Percentiles rank a stretch among this genome's conserved stretches.
Evolutionary conservation across 2,329 filamentous ascomycete species (phyloP).

Genomic region (Fusarium sp.): DNA sequence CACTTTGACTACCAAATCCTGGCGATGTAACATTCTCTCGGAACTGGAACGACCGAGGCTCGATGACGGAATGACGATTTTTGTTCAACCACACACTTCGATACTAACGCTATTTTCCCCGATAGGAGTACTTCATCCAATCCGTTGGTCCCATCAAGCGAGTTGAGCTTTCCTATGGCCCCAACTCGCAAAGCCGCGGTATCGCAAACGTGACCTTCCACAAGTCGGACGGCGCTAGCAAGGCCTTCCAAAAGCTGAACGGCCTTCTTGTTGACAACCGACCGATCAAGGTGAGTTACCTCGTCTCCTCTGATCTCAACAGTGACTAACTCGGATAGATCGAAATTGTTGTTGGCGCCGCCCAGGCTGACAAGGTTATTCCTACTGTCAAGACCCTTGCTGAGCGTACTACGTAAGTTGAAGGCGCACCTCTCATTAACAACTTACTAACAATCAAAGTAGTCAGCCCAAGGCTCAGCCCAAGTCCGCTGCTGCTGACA

Average conservation of each 20-base stretch:
- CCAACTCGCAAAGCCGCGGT: conserved; percentile 90
- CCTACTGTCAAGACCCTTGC: conserved; percentile 77
- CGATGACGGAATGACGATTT: conserved; percentile 47
- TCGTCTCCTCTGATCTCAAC: neutral
- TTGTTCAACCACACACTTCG: conserved; percentile 45
- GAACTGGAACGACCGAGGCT: conserved; percentile 48
- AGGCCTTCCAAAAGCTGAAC: conserved; percentile 86
- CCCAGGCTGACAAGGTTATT: conserved; percentile 73
- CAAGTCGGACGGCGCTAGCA: conserved; percentile 82
- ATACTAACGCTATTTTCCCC: conserved; percentile 74
- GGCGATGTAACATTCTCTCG: conserved; percentile 41
- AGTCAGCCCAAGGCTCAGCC: conserved; percentile 65
- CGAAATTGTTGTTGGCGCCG: conserved; percentile 87
- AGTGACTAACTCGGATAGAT: conserved; percentile 67
- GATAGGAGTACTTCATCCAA: conserved; percentile 95
- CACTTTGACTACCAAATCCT: conserved; percentile 30
- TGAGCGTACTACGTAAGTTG: conserved; percentile 79
- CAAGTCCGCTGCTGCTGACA: conserved; percentile 82
- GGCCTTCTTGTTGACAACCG: conserved; percentile 89
- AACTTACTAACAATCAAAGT: conserved; percentile 17
- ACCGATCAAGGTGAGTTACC: conserved; percentile 81
- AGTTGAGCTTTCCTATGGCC: conserved; percentile 92
- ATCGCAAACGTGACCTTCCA: conserved; percentile 90
- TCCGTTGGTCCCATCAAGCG: conserved; percentile 91
- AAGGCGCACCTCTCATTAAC: neutral